phyloP scores from a whole-genome alignment of 2,329 filamentous ascomycete species.

The Venturia carpophila region DNA sequence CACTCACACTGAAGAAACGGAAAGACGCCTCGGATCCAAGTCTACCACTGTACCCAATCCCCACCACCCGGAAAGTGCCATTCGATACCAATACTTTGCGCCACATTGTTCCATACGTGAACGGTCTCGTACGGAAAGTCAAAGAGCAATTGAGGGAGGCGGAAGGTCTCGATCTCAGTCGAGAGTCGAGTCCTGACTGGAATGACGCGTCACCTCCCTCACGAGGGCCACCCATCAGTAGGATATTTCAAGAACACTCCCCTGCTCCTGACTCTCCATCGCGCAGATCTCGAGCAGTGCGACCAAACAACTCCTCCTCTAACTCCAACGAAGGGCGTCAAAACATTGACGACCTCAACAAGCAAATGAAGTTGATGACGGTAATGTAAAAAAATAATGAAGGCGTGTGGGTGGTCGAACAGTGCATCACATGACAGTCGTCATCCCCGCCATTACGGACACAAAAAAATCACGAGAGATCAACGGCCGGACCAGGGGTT shows the following conservation, averaged over 20 bases:
- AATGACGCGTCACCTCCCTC: neutral
- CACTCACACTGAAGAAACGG: slow-evolving; percentile 42
- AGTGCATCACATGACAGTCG: neutral
- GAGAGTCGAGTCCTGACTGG: slow-evolving; percentile 11
- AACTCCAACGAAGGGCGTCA: slow-evolving; percentile 17
- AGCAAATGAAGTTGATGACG: slow-evolving; percentile 24
- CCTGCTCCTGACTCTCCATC: slow-evolving; percentile 14
- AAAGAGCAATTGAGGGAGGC: slow-evolving; percentile 27
- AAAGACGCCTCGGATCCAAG: slow-evolving; percentile 23
- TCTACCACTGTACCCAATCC: slow-evolving; percentile 22
- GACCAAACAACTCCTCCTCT: slow-evolving; percentile 18
- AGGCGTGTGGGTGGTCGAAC: neutral
- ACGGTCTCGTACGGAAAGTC: slow-evolving; percentile 40
- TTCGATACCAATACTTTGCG: slow-evolving; percentile 58
- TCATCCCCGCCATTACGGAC: neutral
- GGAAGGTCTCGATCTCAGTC: slow-evolving; percentile 23
- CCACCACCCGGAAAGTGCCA: slow-evolving; percentile 46
- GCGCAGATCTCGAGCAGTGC: slow-evolving; percentile 16
- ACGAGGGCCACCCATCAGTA: slow-evolving; percentile 2
- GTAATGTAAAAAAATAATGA: slow-evolving; percentile 21
- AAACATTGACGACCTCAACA: slow-evolving; percentile 22
- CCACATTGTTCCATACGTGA: slow-evolving; percentile 51
- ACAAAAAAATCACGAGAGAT: slow-evolving; percentile 10
- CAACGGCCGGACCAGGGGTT: neutral
- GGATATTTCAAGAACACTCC: slow-evolving; percentile 16